phyloP scores from a whole-genome alignment of 2,329 filamentous ascomycete species.

The Septoria linicola region DNA sequence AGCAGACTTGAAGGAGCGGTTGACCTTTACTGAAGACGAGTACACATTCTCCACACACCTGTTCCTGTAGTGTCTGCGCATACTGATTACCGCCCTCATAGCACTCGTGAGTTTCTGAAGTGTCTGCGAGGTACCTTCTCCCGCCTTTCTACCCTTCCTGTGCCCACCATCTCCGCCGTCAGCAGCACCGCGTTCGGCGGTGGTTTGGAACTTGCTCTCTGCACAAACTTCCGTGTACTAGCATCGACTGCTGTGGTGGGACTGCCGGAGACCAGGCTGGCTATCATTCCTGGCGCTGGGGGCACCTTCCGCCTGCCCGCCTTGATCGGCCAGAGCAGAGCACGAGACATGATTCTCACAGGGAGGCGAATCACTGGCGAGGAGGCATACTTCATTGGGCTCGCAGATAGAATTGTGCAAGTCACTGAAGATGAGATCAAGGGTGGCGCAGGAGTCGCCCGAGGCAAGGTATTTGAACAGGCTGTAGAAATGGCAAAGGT shows the following conservation, averaged over 20 bases:
- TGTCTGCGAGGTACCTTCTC: constrained; percentile 74
- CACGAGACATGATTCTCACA: constrained; percentile 87
- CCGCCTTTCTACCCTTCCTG: constrained; percentile 69
- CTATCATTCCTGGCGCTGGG: constrained; percentile 91
- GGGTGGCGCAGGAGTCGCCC: constrained; percentile 54
- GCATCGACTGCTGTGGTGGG: constrained; percentile 74
- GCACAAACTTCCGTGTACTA: constrained; percentile 86
- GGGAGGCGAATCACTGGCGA: constrained; percentile 78
- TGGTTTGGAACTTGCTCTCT: constrained; percentile 87
- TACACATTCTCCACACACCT: constrained; percentile 44
- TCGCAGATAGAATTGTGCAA: constrained; percentile 88
- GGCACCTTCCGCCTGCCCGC: constrained; percentile 84
- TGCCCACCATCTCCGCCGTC: constrained; percentile 88
- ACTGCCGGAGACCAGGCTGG: constrained; percentile 86
- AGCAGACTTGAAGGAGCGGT: constrained; percentile 87
- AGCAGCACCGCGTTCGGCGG: constrained; percentile 85
- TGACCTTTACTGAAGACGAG: constrained; percentile 74
- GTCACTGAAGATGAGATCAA: constrained; percentile 58
- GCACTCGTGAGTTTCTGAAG: constrained; percentile 74
- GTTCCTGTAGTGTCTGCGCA: constrained; percentile 11
- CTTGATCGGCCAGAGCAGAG: constrained; percentile 74
- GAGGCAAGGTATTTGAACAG: constrained; percentile 69
- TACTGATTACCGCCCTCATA: constrained; percentile 39
- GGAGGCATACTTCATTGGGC: constrained; percentile 87
- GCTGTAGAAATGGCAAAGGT: constrained; percentile 75